These are phyloP conservation scores for Podaxis rugospora DNA, from an alignment of 768 basidiomycete genomes.

Conservation along the genomic window DNA sequence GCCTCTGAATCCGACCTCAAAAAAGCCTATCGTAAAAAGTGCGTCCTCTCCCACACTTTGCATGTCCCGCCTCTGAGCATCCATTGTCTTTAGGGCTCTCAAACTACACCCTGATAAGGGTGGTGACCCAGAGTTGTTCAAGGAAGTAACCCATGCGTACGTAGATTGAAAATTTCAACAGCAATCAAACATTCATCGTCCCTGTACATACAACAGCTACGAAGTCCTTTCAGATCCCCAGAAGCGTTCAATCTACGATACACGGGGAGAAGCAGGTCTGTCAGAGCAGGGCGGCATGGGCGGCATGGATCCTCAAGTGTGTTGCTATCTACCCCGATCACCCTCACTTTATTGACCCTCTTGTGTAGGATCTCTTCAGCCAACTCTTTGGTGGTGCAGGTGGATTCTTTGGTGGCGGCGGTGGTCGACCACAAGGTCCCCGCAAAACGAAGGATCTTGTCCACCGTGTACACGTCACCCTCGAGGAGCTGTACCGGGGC, in stretches of 20 bases:
- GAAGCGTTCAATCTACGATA: constrained; percentile 79
- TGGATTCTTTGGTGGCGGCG: constrained; percentile 68
- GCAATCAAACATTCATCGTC: not conserved
- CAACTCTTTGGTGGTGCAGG: constrained; percentile 91
- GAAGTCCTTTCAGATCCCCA: constrained; percentile 89
- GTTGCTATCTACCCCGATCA: constrained; percentile 17
- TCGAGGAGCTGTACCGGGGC: constrained; percentile 98
- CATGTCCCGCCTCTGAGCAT: constrained; percentile 10
- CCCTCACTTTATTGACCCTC: constrained; percentile 10
- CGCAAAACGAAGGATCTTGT: constrained; percentile 98
- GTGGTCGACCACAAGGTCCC: constrained; percentile 64
- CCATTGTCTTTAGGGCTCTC: constrained; percentile 52
- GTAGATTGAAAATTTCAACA: constrained; percentile 25
- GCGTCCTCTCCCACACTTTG: constrained; percentile 12
- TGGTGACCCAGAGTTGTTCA: constrained; percentile 95
- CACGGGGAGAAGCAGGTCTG: constrained; percentile 88
- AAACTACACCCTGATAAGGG: constrained; percentile 92
- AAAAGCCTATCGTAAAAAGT: constrained; percentile 97
- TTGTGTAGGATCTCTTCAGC: constrained; percentile 83
- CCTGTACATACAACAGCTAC: constrained; percentile 49
- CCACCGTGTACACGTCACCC: constrained; percentile 92
- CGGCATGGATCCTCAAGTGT: constrained; percentile 93
- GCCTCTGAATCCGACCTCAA: constrained; percentile 86
- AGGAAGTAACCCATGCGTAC: constrained; percentile 94
- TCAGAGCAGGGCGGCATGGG: constrained; percentile 86